Conservation (phyloP, 2,329 filamentous ascomycete species). For the Endoconidiophora polonica region DNA sequence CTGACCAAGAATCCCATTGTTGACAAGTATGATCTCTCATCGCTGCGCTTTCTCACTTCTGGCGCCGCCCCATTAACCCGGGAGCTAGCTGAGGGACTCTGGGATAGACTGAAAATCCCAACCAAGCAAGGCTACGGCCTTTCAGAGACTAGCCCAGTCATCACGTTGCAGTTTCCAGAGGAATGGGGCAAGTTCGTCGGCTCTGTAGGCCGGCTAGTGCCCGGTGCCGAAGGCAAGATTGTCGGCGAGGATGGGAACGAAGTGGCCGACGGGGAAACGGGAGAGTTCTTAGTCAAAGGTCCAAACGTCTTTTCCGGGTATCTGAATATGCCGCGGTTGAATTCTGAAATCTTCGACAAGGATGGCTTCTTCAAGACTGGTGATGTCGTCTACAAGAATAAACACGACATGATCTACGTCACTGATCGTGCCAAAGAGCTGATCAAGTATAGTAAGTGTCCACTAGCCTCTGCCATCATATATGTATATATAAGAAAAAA, state of each 20-base stretch:
- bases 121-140: constrained; percentile 91
- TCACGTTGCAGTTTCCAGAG: constrained; percentile 55
- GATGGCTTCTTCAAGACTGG: constrained; percentile 87
- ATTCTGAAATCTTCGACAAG: constrained; percentile 49
- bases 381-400: constrained; percentile 66
- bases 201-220: constrained; percentile 58
- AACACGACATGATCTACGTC: constrained; percentile 70
- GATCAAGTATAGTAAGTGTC: constrained; percentile 32
- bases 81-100: constrained; percentile 63
- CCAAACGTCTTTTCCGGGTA: constrained; percentile 72
- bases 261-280: constrained; percentile 37
- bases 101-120: constrained; percentile 55
- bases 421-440: constrained; percentile 69
- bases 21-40: constrained; percentile 63
- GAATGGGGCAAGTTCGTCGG: constrained; percentile 66
- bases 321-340: constrained; percentile 54
- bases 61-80: constrained; percentile 72
- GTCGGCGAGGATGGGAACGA: constrained; percentile 45
- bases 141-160: constrained; percentile 69
- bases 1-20: constrained; percentile 67
- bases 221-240: constrained; percentile 69
- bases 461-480: not conserved
- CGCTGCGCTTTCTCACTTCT: constrained; percentile 68
- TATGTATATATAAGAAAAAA: not conserved
- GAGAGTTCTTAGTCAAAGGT: constrained; percentile 63